A percentile compares a stretch with the other conserved stretches of the same genome.
Evolutionary conservation across 129 eudicot species (phyloP).

Genomic region (Tagetes patula): DNA sequence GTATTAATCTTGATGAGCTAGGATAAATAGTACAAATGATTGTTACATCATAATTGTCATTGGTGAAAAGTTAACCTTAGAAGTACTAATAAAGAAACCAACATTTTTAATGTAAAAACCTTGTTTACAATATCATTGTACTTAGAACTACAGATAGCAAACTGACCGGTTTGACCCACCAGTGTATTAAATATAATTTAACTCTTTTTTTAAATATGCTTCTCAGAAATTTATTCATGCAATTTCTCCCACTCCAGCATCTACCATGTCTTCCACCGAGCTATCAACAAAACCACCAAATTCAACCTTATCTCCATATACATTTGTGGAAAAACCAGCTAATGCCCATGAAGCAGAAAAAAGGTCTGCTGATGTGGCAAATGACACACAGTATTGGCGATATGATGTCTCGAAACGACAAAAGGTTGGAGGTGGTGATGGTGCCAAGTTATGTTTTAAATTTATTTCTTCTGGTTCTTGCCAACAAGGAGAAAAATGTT

Average conservation of each 20-base stretch:
- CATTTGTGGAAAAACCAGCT: conserved; percentile 34
- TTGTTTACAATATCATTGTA: neutral
- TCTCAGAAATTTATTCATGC: conserved; percentile 97
- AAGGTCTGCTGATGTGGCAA: conserved; percentile 50
- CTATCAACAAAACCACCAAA: conserved; percentile 71
- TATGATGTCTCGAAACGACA: conserved; percentile 91
- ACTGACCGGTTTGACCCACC: neutral
- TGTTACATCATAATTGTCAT: neutral
- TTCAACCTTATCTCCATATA: conserved; percentile 75
- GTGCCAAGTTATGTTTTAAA: conserved; percentile 77
- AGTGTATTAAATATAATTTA: neutral
- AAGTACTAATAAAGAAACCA: neutral
- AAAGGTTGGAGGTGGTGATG: conserved; percentile 61
- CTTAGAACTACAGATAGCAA: neutral
- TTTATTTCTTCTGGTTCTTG: conserved; percentile 83
- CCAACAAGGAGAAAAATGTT: conserved; percentile 81
- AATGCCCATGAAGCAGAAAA: conserved; percentile 42
- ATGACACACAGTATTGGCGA: conserved; percentile 92
- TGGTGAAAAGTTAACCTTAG: neutral
- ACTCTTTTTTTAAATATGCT: conserved; percentile 31
- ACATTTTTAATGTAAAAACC: neutral
- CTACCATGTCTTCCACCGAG: conserved; percentile 77
- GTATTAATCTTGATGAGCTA: neutral
- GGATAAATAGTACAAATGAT: neutral
- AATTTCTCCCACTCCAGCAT: conserved; percentile 95